Evolutionary conservation across 441 rosid species (phyloP).

Genomic region (Pelargonium citronellum): DNA sequence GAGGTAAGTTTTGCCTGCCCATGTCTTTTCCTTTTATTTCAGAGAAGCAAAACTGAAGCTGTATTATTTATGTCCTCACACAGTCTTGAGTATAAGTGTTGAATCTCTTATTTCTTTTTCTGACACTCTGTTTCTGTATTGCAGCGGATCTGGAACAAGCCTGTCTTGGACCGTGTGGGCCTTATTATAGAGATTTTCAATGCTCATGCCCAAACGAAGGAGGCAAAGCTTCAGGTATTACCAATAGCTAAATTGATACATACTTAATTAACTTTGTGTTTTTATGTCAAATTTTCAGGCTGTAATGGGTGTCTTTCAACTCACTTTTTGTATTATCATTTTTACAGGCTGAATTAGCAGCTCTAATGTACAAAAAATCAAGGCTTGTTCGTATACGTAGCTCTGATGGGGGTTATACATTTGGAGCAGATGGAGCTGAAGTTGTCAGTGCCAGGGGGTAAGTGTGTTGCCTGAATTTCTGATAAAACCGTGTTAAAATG

Average conservation of each 20-base stretch:
- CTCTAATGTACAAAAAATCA: slow-evolving; percentile 76
- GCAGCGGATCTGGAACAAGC: slow-evolving; percentile 67
- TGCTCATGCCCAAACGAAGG: slow-evolving; percentile 87
- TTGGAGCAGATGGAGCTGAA: slow-evolving; percentile 82
- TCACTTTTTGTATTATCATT: slow-evolving; percentile 19
- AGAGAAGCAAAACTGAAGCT: slow-evolving; percentile 5
- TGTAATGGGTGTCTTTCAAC: background rate
- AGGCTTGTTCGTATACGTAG: slow-evolving; percentile 86
- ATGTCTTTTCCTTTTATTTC: slow-evolving; percentile 5
- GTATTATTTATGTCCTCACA: background rate
- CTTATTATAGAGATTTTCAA: slow-evolving; percentile 88
- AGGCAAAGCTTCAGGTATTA: slow-evolving; percentile 82
- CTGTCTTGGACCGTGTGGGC: slow-evolving; percentile 84
- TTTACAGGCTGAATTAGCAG: slow-evolving; percentile 78
- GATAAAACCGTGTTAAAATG: background rate
- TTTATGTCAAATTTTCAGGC: slow-evolving; percentile 1
- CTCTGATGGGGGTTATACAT: slow-evolving; percentile 56
- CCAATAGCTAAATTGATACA: slow-evolving; percentile 2
- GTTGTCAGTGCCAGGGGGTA: slow-evolving; percentile 98
- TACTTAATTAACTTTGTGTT: background rate
- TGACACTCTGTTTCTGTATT: slow-evolving; percentile 12
- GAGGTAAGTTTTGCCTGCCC: slow-evolving; percentile 44
- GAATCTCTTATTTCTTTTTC: slow-evolving; percentile 10
- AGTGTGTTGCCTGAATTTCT: slow-evolving; percentile 20
- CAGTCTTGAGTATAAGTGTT: background rate